These are phyloP conservation scores for Chlorella variabilis DNA, from an alignment of 163 green algal species.

Conservation along the genomic window DNA sequence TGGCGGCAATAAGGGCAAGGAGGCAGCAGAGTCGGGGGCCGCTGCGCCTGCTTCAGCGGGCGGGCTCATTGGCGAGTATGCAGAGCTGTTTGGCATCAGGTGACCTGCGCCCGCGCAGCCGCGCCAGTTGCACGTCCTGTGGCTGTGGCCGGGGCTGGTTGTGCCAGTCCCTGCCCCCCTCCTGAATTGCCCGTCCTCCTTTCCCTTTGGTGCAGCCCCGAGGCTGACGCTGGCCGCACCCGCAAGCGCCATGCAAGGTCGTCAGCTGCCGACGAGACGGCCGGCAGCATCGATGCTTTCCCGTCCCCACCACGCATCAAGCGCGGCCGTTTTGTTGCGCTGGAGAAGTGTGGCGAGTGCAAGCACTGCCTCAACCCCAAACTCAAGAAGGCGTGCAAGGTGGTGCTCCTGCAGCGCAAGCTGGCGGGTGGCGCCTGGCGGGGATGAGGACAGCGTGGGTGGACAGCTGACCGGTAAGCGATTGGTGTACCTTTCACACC, in stretches of 20 bases:
- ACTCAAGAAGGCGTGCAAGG: constrained; percentile 48
- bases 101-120: background rate
- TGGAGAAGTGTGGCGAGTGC: constrained; percentile 47
- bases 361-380: constrained; percentile 42
- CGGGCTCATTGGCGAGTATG: background rate
- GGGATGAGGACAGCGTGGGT: too few relatives aligned
- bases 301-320: too few relatives aligned
- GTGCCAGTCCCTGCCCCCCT: too few relatives aligned
- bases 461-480: too few relatives aligned
- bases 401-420: constrained; percentile 30
- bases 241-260: background rate
- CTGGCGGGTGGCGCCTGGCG: background rate
- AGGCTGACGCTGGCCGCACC: background rate
- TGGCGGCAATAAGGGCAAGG: background rate
- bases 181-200: too few relatives aligned
- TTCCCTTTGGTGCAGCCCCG: background rate
- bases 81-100: background rate
- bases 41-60: background rate
- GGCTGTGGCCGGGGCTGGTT: too few relatives aligned
- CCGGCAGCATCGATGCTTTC: background rate
- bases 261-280: background rate
- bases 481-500: too few relatives aligned
- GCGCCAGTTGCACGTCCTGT: too few relatives aligned
- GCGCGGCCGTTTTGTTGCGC: background rate
- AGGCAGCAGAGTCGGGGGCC: background rate